Conservation (phyloP, 257 asterid genomes). For the Asclepias syriaca region DNA sequence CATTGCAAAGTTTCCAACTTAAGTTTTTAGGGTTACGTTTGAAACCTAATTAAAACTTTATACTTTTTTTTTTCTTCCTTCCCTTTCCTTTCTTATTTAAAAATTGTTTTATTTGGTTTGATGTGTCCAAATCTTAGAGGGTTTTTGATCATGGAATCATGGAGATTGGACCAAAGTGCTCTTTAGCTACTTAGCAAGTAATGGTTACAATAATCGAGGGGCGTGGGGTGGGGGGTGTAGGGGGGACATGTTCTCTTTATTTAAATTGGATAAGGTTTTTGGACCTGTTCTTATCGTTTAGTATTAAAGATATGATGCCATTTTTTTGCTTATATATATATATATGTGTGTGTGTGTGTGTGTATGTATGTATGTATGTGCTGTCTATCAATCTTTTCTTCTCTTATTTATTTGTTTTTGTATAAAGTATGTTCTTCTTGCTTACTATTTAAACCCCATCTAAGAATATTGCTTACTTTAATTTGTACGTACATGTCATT, state of each 20-base stretch:
- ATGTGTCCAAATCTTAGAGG: conserved; percentile 12
- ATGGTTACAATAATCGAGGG: conserved; percentile 2
- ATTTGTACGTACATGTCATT: not conserved
- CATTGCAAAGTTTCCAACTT: not conserved
- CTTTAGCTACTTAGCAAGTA: not conserved
- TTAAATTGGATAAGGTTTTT: not conserved
- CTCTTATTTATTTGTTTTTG: not conserved
- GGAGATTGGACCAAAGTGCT: not conserved
- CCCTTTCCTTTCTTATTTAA: not conserved
- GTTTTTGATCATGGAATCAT: not conserved
- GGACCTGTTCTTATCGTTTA: not conserved
- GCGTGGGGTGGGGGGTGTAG: no score
- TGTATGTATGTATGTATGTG: not conserved
- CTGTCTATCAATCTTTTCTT: not conserved
- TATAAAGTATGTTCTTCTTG: not conserved
- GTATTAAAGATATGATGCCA: not conserved
- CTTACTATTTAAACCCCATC: not conserved
- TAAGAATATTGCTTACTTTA: not conserved
- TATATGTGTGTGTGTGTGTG: no score
- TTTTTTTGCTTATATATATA: not conserved
- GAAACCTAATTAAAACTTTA: not conserved
- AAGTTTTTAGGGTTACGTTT: no score
- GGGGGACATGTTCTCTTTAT: not conserved
- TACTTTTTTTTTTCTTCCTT: no score
- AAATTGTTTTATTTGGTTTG: not conserved